Evolutionary conservation across 805 yeast genomes (phyloP).

Genomic region (Starmerella ratchasimensis): DNA sequence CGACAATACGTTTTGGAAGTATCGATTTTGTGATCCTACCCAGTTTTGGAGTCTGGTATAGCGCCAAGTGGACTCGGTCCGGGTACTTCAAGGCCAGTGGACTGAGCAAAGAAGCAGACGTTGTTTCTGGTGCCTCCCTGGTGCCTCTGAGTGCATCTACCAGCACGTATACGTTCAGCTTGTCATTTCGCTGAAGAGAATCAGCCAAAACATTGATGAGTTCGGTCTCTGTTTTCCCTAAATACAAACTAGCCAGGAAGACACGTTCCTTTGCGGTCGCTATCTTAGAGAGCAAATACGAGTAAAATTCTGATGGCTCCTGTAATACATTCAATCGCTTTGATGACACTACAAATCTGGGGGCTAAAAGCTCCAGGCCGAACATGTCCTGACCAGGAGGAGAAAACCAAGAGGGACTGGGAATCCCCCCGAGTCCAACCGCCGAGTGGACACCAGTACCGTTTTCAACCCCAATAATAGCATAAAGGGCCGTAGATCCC

Average conservation of each 20-base stretch:
- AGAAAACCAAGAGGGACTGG: too few species aligned
- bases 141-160: slow-evolving; percentile 88
- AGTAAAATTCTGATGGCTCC: slow-evolving; percentile 59
- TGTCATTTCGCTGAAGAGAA: slow-evolving; percentile 46
- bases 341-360: slow-evolving; percentile 18
- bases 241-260: slow-evolving; percentile 71
- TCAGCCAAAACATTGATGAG: slow-evolving; percentile 46
- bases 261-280: slow-evolving; percentile 46
- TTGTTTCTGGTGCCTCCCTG: slow-evolving; percentile 69
- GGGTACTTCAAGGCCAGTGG: slow-evolving; percentile 47
- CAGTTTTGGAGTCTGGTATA: slow-evolving; percentile 83
- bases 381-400: slow-evolving; percentile 6
- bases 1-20: slow-evolving; percentile 76
- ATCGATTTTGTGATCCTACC: slow-evolving; percentile 48
- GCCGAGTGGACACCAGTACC: too few species aligned
- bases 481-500: too few species aligned
- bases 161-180: slow-evolving; percentile 55
- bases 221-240: slow-evolving; percentile 74
- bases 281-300: slow-evolving; percentile 46
- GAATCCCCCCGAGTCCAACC: too few species aligned
- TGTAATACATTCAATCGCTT: slow-evolving; percentile 12
- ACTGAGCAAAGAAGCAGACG: slow-evolving; percentile 65
- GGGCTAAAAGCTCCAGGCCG: slow-evolving; percentile 18
- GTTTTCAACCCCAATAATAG: too few species aligned
- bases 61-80: slow-evolving; percentile 57